phyloP scores from a whole-genome alignment of 2,329 filamentous ascomycete species.

The Chrysoporthe deuterocubensis region DNA sequence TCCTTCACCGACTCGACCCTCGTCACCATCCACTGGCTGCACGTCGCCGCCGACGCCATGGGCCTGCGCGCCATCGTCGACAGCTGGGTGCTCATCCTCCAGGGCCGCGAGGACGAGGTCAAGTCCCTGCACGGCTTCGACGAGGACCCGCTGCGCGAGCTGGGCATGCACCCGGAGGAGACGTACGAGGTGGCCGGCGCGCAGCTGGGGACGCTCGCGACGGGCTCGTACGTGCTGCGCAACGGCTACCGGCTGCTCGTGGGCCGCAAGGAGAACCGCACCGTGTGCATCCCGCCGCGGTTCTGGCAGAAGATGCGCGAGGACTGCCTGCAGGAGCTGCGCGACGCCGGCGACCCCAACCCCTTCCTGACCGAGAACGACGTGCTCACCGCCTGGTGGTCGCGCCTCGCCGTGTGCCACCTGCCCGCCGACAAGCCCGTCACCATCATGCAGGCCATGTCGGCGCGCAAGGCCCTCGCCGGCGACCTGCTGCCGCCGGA shows the following conservation, averaged over 20 bases:
- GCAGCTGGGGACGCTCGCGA: constrained; percentile 30
- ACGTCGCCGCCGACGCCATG: constrained; percentile 48
- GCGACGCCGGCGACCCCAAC: constrained; percentile 14
- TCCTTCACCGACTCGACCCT: constrained; percentile 50
- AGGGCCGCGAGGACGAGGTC: constrained; percentile 42
- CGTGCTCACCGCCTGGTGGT: constrained; percentile 43
- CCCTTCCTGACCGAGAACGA: constrained; percentile 45
- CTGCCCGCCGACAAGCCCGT: constrained; percentile 31
- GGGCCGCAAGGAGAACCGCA: constrained; percentile 39
- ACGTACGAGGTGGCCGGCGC: constrained; percentile 31
- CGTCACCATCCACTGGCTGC: constrained; percentile 46
- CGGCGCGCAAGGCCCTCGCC: constrained; percentile 32
- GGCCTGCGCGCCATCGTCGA: constrained; percentile 43
- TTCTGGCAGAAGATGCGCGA: constrained; percentile 35
- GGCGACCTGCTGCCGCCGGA: constrained; percentile 33
- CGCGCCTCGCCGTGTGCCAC: constrained; percentile 36
- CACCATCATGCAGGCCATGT: constrained; percentile 31
- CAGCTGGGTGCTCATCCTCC: constrained; percentile 46
- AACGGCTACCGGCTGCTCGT: constrained; percentile 35
- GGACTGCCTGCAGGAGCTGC: constrained; percentile 36
- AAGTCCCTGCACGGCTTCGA: constrained; percentile 34
- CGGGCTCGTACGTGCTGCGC: constrained; percentile 37
- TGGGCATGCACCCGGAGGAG: constrained; percentile 35
- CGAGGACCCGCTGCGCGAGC: constrained; percentile 39
- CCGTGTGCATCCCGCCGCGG: constrained; percentile 42